Base-by-base conservation (phyloP, 2,329 filamentous ascomycete species). In the Ceratocystis diversiconidia region DNA sequence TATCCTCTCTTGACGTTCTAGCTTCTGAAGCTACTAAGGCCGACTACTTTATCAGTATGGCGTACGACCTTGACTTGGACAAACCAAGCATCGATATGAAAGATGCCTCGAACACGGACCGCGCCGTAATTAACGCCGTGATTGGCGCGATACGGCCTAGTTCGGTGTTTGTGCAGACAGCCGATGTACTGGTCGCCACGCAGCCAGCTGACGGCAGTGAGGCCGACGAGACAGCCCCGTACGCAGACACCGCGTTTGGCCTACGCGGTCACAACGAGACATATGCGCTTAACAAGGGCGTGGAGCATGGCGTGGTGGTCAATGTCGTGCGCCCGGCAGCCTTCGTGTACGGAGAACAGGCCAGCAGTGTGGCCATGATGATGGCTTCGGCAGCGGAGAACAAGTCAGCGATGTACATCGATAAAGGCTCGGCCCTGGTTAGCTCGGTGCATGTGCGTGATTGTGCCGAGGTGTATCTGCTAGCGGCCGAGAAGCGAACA, bases 21-120 rank as follows among this genome's bases (percentile, higher is more conserved):
- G 72, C 71, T 1, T 36, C 67, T 15, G 75, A 78, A 68, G 73
- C 73, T 60, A 68, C 72, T 17, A 66, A 70, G 8, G 76, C 77
- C 5, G 77, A 80, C 64, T 70, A 73, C n/a, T 75, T 80, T 4
- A 70, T 80, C 3, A 76, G 77, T 67, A 72, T 80, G 5, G 78
- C 75, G 3, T 72, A 73, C 63, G 69, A 74, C 19, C 72, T 74
- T 61, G 68, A 72, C 52, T 70, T 72, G 69, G 67, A 70, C 44
- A 68, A 72, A 46, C 71, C 71, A 68, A 68, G 69, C 30, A 74
- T 73, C 64, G 69, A 71, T 2, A 72, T 71, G 28, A 69, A 71
- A 12, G 63, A 71, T 2, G 69, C 71, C 4, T 61, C 72, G 17
- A 64, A 67, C 36, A 72, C 72, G 36, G 76, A 78, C 64, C 71